Base-by-base conservation (phyloP, 2,329 filamentous ascomycete genomes). In the Aspergillus persii region DNA sequence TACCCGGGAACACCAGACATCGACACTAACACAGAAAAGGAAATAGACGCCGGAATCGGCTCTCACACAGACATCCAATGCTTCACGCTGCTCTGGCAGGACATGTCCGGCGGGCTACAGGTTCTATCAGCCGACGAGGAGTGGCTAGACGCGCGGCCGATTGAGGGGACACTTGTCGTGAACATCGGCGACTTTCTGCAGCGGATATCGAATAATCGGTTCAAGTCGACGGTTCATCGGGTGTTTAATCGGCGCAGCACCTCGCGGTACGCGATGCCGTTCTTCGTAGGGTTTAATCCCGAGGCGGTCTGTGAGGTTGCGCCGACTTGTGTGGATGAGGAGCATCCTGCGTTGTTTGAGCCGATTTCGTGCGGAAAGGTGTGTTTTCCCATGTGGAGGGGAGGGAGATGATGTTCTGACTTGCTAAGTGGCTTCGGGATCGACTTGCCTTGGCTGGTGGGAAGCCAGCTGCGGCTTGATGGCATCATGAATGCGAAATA, bases 221-320 rank as follows among this genome's bases (percentile, higher is more conserved):
- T 82, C 63, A 80, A 77, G 61, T 81, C 77, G 4, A 83, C 80
- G 0, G 78, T 84, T 18, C 83, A 84, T 66, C 72, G 82, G 15
- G 81, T 85, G 2, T 66, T 68, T 58, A 70, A 69, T 29, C 61
- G 61, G 1, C 64, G 65, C 15, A 63, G 63, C 0, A 68, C 68
- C 9, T 79, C 80, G 54, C 72, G 82, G 12, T 80, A 82, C 47
- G 83, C 79, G 0, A 83, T 85, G 80, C 82, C 83, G 0, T 85
- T 85, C 66, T 85, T 85, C 69, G 81, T 85, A 63, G 80, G 79
- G 0, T 79, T 84, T 58, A 83, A 84, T 63, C 81, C 81, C 52
- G 81, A 85, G 74, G 76, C 7, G 1, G 60, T 68, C 26, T 68
- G 63, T 29, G 31, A 48, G 44, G 80, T 84, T 7, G 73, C 83